Evolutionary conservation across 1,284 basidiomycete genomes (phyloP).

Genomic region (Leccinum colubrinum): DNA sequence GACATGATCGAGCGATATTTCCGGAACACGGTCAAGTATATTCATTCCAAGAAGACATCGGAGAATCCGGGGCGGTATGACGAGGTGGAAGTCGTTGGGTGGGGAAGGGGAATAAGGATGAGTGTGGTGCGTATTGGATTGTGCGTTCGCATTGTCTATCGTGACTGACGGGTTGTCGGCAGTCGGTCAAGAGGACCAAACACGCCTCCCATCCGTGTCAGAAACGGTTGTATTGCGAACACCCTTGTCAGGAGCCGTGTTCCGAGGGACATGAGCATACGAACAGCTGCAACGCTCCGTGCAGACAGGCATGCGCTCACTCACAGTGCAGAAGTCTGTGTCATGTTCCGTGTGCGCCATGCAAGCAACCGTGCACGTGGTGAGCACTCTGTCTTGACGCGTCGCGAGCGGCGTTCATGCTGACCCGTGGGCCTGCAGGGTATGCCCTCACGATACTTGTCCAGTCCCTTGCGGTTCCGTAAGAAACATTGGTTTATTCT

Average conservation of each 20-base stretch:
- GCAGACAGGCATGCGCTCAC: slow-evolving; percentile 59
- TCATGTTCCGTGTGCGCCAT: slow-evolving; percentile 58
- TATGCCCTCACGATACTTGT: slow-evolving; percentile 54
- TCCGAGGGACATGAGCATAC: slow-evolving; percentile 52
- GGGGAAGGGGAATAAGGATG: too few relatives aligned
- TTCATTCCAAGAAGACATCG: too few relatives aligned
- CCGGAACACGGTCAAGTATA: too few relatives aligned
- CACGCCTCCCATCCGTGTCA: slow-evolving; percentile 55
- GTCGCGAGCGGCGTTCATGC: background rate
- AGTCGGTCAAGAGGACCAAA: slow-evolving; percentile 25
- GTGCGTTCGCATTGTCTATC: too few relatives aligned
- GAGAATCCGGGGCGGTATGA: too few relatives aligned
- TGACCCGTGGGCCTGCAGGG: slow-evolving; percentile 31
- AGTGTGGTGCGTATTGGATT: too few relatives aligned
- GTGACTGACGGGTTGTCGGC: too few relatives aligned
- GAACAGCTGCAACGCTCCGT: slow-evolving; percentile 43
- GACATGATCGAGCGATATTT: too few relatives aligned
- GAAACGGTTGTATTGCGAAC: slow-evolving; percentile 55
- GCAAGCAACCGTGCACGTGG: slow-evolving; percentile 63
- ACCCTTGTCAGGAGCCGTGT: slow-evolving; percentile 52
- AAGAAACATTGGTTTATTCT: slow-evolving; percentile 25
- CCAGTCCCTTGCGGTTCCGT: slow-evolving; percentile 72
- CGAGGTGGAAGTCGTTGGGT: too few relatives aligned
- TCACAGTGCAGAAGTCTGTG: slow-evolving; percentile 49
- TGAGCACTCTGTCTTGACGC: slow-evolving; percentile 17